These are phyloP conservation scores for Eustoma russellianum DNA, from an alignment of 257 asterid genomes.

Conservation along the genomic window DNA sequence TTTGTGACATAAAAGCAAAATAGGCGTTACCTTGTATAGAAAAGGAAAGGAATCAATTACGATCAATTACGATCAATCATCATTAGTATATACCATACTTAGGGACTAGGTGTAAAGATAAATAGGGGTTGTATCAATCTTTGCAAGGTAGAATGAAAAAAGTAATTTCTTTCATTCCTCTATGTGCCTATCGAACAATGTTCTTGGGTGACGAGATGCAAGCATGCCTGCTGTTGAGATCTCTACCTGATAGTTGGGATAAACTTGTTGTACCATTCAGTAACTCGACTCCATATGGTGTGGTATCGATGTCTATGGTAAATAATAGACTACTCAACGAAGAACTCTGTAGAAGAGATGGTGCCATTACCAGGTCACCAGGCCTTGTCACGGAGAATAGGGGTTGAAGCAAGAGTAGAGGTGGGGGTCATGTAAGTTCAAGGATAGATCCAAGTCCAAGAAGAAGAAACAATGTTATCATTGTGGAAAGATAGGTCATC, in stretches of 20 bases:
- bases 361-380: too few species aligned
- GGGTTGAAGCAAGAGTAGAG: neutral
- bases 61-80: too few species aligned
- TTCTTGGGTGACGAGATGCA: constrained; percentile 9
- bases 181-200: too few species aligned
- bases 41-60: too few species aligned
- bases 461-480: neutral
- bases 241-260: constrained; percentile 1
- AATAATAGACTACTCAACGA: constrained; percentile 3
- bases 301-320: constrained; percentile 5
- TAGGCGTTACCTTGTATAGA: too few species aligned
- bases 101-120: too few species aligned
- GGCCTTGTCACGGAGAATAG: neutral
- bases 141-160: too few species aligned
- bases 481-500: constrained; percentile 4
- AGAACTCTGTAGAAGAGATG: too few species aligned
- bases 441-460: neutral
- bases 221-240: neutral
- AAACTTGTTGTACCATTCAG: constrained; percentile 1
- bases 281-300: constrained; percentile 4
- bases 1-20: too few species aligned
- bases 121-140: too few species aligned
- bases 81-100: too few species aligned
- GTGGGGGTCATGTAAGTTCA: neutral
- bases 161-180: too few species aligned